Percentiles rank a stretch among this genome's conserved stretches.
Evolutionary conservation across 2,329 filamentous ascomycete species (phyloP).

Genomic region (Saccharata proteae): DNA sequence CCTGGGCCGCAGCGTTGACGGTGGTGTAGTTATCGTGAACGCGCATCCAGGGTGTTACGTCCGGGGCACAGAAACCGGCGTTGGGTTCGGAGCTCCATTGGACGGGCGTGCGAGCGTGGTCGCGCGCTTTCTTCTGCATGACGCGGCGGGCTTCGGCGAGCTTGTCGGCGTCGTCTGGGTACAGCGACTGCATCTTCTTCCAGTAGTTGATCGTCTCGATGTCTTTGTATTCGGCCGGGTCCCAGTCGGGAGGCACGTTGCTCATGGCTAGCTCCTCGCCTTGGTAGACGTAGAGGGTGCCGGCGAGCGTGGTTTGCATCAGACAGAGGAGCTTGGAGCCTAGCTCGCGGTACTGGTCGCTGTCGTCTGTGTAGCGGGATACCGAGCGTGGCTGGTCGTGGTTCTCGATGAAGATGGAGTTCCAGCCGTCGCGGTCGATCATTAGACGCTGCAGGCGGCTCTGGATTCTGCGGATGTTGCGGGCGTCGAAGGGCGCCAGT

Average conservation of each 20-base stretch:
- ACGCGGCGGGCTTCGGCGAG: conserved; percentile 17
- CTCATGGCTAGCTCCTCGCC: conserved; percentile 40
- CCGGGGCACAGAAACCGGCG: conserved; percentile 47
- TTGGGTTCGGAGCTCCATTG: conserved; percentile 47
- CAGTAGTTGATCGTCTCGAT: conserved; percentile 44
- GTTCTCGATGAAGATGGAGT: conserved; percentile 41
- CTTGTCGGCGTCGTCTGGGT: conserved; percentile 17
- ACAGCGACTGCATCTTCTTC: conserved; percentile 22
- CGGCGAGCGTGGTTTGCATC: conserved; percentile 35
- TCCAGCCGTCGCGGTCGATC: conserved; percentile 29
- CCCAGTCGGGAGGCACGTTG: conserved; percentile 34
- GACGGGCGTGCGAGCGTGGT: conserved; percentile 56
- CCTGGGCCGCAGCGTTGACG: conserved; percentile 48
- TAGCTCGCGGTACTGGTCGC: conserved; percentile 31
- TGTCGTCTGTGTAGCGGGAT: conserved; percentile 36
- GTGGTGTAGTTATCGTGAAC: conserved; percentile 41
- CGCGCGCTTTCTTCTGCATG: conserved; percentile 43
- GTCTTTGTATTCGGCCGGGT: conserved; percentile 37
- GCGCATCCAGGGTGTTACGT: conserved; percentile 47
- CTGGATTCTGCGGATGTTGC: conserved; percentile 20
- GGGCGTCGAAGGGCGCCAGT: conserved; percentile 20
- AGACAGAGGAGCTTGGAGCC: conserved; percentile 35
- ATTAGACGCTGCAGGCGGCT: conserved; percentile 20
- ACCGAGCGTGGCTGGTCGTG: conserved; percentile 42
- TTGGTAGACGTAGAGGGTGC: conserved; percentile 40